Base-by-base conservation (phyloP, 2,329 filamentous ascomycete genomes). In the Pseudogymnoascus destructans region DNA sequence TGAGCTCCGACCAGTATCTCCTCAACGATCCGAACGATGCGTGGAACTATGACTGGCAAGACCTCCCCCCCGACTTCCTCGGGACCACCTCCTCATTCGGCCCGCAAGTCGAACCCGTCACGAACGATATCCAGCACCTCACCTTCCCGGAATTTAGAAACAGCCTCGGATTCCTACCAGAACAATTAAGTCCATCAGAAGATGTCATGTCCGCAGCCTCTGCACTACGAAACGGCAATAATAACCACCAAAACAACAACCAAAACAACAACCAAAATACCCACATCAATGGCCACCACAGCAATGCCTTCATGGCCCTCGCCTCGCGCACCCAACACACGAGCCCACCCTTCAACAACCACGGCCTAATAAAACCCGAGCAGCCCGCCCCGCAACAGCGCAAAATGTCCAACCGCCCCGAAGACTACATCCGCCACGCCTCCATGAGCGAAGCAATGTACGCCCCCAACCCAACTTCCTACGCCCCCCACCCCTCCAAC, bases 51-150 rank as follows among this genome's bases (percentile, higher is more conserved):
- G 71, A 73, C 58, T 83, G 79, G 79, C 69, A 75, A 52, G 79
- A 81, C 60, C 72, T 85, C 17, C 84, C 83, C 4, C 83, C 83
- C 1, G 77, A 77, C 55, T 82, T 86, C 63, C 79, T 87, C 72
- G 83, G 83, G 56, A 81, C 83, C 10, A 74, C 79, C 1, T 85
- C 83, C 17, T 85, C 81, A 2, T 79, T 80, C 62, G 81, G 82
- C 15, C 77, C 80, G 55, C 78, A 79, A 33, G 71, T 30, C 7
- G 49, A 55, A 30, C 49, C 25, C 2, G 49, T 55, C 10, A 55
- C 25, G 5, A 55, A 55, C 49, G 49, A 55, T 5, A 7, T 32
- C 30, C 49, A 32, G 30, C 25, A 55, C n/a, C 25, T 32, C 7
- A 55, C 49, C n/a, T 55, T 32, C 17, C 25, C 49, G 1, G 25